Evolutionary conservation across 345 rosid species (phyloP).

Genomic region (Orychophragmus violaceus): DNA sequence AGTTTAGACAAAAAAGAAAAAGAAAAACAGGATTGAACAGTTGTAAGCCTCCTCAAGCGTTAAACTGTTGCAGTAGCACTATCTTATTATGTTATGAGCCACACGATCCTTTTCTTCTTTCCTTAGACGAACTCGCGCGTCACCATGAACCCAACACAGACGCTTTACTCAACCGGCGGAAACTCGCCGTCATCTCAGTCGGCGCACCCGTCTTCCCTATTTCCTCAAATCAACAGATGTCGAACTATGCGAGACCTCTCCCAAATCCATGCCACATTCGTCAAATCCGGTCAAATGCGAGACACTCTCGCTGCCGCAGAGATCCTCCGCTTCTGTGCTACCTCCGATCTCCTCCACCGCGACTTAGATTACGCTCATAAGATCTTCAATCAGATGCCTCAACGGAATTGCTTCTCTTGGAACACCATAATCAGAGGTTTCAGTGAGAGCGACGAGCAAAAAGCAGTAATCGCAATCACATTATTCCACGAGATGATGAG

Average conservation of each 20-base stretch:
- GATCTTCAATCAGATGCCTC: constrained; percentile 44
- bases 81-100: constrained; percentile 11
- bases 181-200: constrained; percentile 2
- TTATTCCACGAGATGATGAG: constrained; percentile 42
- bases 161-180: constrained; percentile 11
- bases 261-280: constrained; percentile 61
- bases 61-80: neutral
- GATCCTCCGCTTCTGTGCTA: constrained; percentile 44
- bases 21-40: neutral
- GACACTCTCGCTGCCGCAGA: constrained; percentile 70
- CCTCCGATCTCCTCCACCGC: constrained; percentile 36
- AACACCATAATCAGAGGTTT: constrained; percentile 68
- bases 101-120: constrained; percentile 5
- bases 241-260: constrained; percentile 38
- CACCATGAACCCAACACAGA: constrained; percentile 23
- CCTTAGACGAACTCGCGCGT: neutral
- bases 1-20: neutral
- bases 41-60: too few species aligned
- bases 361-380: constrained; percentile 41
- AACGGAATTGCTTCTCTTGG: constrained; percentile 72
- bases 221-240: constrained; percentile 53
- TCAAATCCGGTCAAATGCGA: constrained; percentile 53
- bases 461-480: constrained; percentile 32
- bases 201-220: constrained; percentile 43
- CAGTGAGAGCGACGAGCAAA: constrained; percentile 35